phyloP scores from a whole-genome alignment of 306 rosid genomes.

The Carpinus fangiana region DNA sequence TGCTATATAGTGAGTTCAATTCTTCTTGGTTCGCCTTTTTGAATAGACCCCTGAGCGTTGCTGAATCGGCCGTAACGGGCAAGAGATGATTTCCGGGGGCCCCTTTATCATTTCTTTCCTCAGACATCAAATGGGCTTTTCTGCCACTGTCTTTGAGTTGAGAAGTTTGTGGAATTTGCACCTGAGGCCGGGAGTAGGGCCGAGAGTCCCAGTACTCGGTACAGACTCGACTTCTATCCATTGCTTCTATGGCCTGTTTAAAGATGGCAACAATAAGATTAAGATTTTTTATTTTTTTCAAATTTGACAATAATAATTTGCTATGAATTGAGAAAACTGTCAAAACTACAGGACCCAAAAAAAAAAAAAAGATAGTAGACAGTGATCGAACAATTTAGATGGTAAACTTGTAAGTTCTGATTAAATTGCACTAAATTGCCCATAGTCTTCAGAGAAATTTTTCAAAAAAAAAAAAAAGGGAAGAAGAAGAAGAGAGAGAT shows the following conservation, averaged over 20 bases:
- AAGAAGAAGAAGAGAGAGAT: too few species aligned
- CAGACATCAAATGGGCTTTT: conserved; percentile 5
- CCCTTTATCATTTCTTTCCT: conserved; percentile 32
- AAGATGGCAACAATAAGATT: conserved; percentile 9
- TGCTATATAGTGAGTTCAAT: conserved; percentile 62
- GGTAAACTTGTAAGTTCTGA: too few species aligned
- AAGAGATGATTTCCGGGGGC: conserved; percentile 23
- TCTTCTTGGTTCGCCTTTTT: conserved; percentile 74
- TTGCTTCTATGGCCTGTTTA: conserved; percentile 84
- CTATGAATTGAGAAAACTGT: background rate
- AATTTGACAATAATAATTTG: background rate
- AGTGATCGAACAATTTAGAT: too few species aligned
- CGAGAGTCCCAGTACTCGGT: conserved; percentile 94
- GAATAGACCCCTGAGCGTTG: conserved; percentile 50
- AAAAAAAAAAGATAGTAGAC: too few species aligned
- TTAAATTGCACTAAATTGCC: too few species aligned
- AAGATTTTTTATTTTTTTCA: too few species aligned
- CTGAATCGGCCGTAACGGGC: conserved; percentile 37
- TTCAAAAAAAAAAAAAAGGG: background rate
- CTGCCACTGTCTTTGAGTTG: conserved; percentile 42
- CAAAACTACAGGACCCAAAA: background rate
- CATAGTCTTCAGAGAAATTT: background rate
- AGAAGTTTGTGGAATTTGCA: conserved; percentile 66
- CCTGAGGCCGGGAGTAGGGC: conserved; percentile 90
- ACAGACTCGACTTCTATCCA: conserved; percentile 78